Conservation (phyloP, 2,329 filamentous ascomycete species). For the Aspergillus sp. region DNA sequence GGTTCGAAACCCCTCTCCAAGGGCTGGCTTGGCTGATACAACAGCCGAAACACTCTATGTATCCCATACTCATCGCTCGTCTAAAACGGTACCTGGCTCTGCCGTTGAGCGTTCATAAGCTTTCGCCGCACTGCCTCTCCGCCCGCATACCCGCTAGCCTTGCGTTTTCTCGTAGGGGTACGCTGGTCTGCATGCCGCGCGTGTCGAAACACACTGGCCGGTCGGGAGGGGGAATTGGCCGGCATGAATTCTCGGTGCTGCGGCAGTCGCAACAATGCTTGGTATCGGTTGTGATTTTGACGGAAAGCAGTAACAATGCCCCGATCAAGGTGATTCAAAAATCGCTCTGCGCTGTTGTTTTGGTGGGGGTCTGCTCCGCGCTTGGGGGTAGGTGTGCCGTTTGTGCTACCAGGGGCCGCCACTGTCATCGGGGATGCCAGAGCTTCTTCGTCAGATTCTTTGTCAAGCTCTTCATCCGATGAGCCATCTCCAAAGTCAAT, state of each 20-base stretch:
- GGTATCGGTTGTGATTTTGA: slow-evolving; percentile 53
- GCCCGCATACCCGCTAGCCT: slow-evolving; percentile 36
- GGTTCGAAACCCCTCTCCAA: not conserved
- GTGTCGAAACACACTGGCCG: slow-evolving; percentile 45
- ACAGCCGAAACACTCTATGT: not conserved
- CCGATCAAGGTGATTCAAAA: slow-evolving; percentile 67
- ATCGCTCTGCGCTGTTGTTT: slow-evolving; percentile 46
- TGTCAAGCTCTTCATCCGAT: slow-evolving; percentile 62
- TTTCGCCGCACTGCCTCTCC: slow-evolving; percentile 46
- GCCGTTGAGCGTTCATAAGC: slow-evolving; percentile 44
- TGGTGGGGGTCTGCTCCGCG: slow-evolving; percentile 32
- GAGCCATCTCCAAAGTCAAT: slow-evolving; percentile 64
- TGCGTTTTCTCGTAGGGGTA: slow-evolving; percentile 43
- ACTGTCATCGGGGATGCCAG: slow-evolving; percentile 48
- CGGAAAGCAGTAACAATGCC: slow-evolving; percentile 78
- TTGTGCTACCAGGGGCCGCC: slow-evolving; percentile 36
- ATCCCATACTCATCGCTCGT: not conserved
- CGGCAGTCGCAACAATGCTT: slow-evolving; percentile 50
- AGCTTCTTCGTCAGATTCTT: slow-evolving; percentile 47
- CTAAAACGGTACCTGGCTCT: slow-evolving; percentile 39
- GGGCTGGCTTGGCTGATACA: not conserved
- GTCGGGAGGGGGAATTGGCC: slow-evolving; percentile 43
- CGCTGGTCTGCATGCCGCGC: slow-evolving; percentile 40
- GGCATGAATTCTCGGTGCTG: slow-evolving; percentile 48
- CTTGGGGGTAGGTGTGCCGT: slow-evolving; percentile 37